phyloP scores from a whole-genome alignment of 176 grass and related monocot species.

The Musa troglodytarum region DNA sequence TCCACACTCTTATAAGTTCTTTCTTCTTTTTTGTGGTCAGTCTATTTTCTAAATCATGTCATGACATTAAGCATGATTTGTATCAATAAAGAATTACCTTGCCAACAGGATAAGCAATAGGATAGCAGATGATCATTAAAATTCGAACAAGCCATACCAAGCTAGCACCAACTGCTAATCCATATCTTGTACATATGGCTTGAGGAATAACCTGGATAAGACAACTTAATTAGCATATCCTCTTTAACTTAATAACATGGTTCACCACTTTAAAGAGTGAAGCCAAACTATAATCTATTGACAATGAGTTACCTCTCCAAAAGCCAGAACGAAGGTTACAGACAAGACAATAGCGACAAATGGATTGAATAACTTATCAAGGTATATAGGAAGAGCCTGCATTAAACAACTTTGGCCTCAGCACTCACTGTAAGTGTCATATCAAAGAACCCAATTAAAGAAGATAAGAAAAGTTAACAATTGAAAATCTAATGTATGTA shows the following conservation, averaged over 20 bases:
- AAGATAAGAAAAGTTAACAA: neutral
- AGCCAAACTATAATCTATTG: slow-evolving; percentile 7
- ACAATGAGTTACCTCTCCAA: slow-evolving; percentile 67
- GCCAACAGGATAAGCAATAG: slow-evolving; percentile 93
- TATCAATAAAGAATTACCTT: slow-evolving; percentile 46
- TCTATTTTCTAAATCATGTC: too few species aligned
- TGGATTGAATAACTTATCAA: slow-evolving; percentile 97
- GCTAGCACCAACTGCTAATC: slow-evolving; percentile 90
- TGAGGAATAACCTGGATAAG: slow-evolving; percentile 87
- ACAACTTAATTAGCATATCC: slow-evolving; percentile 13
- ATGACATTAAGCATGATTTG: neutral
- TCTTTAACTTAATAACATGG: slow-evolving; percentile 11
- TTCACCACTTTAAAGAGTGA: neutral
- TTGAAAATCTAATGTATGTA: neutral
- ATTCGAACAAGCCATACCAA: slow-evolving; percentile 94
- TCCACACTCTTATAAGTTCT: neutral
- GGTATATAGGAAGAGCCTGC: slow-evolving; percentile 96
- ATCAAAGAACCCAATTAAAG: neutral
- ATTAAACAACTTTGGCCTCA: slow-evolving; percentile 25
- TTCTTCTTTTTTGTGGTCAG: neutral
- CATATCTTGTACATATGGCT: slow-evolving; percentile 99
- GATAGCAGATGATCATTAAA: slow-evolving; percentile 86
- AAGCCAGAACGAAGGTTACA: slow-evolving; percentile 94
- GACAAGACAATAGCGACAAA: slow-evolving; percentile 92
- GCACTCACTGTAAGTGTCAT: slow-evolving; percentile 14